Evolutionary conservation across 257 asterid genomes (phyloP).

Genomic region (Mitragyna speciosa): DNA sequence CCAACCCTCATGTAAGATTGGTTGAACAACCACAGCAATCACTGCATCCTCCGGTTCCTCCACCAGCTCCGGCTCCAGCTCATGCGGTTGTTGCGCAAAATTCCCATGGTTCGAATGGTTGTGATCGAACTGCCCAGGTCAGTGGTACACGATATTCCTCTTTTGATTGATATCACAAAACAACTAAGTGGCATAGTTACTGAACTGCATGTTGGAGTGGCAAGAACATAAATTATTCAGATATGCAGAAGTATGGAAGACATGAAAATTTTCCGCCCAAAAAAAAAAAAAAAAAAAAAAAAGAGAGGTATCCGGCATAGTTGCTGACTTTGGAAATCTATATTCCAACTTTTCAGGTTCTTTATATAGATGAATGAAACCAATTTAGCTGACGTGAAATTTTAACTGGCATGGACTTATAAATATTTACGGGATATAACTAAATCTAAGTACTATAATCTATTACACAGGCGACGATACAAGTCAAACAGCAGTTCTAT

Average conservation of each 20-base stretch:
- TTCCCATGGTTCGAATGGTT: constrained; percentile 49
- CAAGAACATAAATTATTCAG: too few species aligned
- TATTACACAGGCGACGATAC: neutral
- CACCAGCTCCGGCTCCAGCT: constrained; percentile 29
- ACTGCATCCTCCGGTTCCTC: constrained; percentile 9
- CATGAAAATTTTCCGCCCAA: too few species aligned
- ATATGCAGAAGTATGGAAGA: neutral
- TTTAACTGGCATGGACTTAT: neutral
- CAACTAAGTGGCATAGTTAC: neutral
- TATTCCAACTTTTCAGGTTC: neutral
- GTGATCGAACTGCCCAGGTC: constrained; percentile 56
- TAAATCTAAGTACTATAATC: too few species aligned
- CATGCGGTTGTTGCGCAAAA: constrained; percentile 33
- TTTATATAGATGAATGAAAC: neutral
- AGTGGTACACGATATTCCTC: constrained; percentile 17
- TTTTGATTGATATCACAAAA: neutral
- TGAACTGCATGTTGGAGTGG: neutral
- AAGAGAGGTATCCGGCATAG: neutral
- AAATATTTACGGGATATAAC: too few species aligned
- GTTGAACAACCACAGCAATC: constrained; percentile 24
- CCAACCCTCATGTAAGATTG: neutral
- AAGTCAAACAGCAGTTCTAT: neutral
- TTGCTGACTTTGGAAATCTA: neutral
- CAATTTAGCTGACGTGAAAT: neutral
- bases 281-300: too few species aligned